Conservation (phyloP, 768 basidiomycete species). For the Gloeostereum incarnatum region DNA sequence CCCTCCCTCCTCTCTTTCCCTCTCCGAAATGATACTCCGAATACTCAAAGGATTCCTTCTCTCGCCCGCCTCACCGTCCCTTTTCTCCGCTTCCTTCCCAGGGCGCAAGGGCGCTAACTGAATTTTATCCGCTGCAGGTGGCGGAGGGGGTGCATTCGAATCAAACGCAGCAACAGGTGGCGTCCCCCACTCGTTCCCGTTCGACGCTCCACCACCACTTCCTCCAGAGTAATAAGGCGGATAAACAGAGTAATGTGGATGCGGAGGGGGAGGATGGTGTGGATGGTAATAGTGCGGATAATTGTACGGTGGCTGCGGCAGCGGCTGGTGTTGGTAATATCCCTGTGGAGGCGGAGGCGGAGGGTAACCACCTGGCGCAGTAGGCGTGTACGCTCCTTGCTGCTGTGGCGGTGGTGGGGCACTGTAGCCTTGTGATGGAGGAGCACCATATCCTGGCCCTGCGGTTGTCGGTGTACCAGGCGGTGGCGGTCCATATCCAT, state of each 20-base stretch:
- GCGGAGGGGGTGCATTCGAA: slow-evolving; percentile 2
- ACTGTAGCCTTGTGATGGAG: neutral
- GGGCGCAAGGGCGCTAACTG: slow-evolving; percentile 22
- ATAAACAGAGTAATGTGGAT: too few species aligned
- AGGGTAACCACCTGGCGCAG: neutral
- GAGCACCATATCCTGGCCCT: slow-evolving; percentile 2
- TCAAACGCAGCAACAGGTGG: neutral
- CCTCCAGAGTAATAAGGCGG: too few species aligned
- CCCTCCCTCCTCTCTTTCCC: too few species aligned
- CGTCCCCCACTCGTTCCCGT: neutral
- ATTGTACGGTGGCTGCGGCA: neutral
- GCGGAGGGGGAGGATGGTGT: neutral
- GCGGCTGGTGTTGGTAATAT: neutral
- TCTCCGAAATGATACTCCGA: slow-evolving; percentile 64
- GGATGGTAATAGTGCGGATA: neutral
- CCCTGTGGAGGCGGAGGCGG: slow-evolving; percentile 2
- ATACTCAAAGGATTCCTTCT: slow-evolving; percentile 68
- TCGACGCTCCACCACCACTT: too few species aligned
- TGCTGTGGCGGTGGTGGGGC: neutral
- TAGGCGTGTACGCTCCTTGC: neutral
- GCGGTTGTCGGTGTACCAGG: neutral
- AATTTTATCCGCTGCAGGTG: slow-evolving; percentile 19
- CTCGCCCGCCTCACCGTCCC: slow-evolving; percentile 17
- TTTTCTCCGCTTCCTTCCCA: slow-evolving; percentile 6
- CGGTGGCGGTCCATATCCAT: neutral